Evolutionary conservation across 1,284 basidiomycete species (phyloP), one percentile per base, ranked within the genome.

Genomic region (Cryptococcus sp.): DNA sequence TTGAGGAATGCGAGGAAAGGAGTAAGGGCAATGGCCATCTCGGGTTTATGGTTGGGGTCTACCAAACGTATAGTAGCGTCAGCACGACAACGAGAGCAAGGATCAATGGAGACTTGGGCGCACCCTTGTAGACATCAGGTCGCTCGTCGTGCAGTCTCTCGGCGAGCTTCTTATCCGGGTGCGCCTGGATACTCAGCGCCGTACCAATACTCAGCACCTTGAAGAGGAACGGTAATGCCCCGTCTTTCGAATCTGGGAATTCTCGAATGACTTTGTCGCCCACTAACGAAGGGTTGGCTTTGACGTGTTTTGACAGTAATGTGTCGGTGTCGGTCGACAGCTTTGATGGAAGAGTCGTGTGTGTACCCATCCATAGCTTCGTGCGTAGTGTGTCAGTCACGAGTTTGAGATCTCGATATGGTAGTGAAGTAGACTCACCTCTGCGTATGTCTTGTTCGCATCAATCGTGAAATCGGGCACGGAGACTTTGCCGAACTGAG

Each of bases 341-440:
- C 48, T 81, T 84, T 2, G 93, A 93, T 0, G 95, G 95, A 11
- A 92, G 86, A 23, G 85, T 90, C 1, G 91, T 85, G 73, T 99
- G 96, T 0, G 96, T 98, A 17, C 96, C 96, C 95, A 99, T 99
- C 96, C 96, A 99, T 47, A 96, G 81, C 91, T 95, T 46, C 15
- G 10, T 46, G 40, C 25, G 8, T 35, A 35, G 31, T 2, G 7
- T 8, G 31, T 35, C 19, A 25, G 49, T 10, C 17, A 23, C 41
- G 31, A 54, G 51, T 41, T 35, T 17, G 20, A 47, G 22, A 5
- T 13, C 22, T 16, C 15, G 31, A 48, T 22, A 17, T 25, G 35
- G 44, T n/a, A 22, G 44, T 31, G 19, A 13, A n/a, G 22, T 5
- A 8, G 10, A 48, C 83, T 59, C 58, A 87, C 87, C 81, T 88